Evolutionary conservation across 2,329 filamentous ascomycete species (phyloP).

Genomic region (Cladosporium colombiae): DNA sequence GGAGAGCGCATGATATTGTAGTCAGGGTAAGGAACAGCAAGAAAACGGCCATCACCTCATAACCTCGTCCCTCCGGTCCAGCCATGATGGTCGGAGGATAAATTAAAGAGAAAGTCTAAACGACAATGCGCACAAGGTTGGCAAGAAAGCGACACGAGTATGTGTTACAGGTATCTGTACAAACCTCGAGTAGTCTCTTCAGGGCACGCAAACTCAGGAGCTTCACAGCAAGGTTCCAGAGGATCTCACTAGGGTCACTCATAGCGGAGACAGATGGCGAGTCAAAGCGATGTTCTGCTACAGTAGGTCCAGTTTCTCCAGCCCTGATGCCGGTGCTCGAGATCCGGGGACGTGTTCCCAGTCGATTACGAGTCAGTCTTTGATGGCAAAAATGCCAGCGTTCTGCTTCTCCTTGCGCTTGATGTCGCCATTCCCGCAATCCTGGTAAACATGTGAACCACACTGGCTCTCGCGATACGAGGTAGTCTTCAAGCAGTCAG

Average conservation of each 20-base stretch:
- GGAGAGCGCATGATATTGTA: background rate
- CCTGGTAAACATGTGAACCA: background rate
- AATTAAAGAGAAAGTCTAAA: background rate
- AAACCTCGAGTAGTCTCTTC: background rate
- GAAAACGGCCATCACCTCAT: conserved; percentile 12
- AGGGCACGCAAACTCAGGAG: conserved; percentile 5
- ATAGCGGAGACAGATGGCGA: background rate
- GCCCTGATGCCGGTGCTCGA: background rate
- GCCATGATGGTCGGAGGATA: background rate
- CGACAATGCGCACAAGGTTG: background rate
- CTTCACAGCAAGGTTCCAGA: conserved; percentile 2
- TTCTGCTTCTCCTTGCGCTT: background rate
- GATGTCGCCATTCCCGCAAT: background rate
- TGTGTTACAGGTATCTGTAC: background rate
- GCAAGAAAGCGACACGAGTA: background rate
- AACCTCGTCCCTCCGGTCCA: conserved; percentile 7
- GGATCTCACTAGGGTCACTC: conserved; percentile 9
- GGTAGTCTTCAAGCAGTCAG: background rate
- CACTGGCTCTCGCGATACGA: background rate
- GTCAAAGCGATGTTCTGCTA: background rate
- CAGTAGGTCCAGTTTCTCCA: background rate
- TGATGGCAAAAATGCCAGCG: background rate
- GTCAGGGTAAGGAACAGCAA: conserved; percentile 3
- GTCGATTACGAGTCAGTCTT: background rate
- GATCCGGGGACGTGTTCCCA: background rate